Evolutionary conservation across 164 flowering plant genomes (phyloP).

Genomic region (Nelumbo lutea): DNA sequence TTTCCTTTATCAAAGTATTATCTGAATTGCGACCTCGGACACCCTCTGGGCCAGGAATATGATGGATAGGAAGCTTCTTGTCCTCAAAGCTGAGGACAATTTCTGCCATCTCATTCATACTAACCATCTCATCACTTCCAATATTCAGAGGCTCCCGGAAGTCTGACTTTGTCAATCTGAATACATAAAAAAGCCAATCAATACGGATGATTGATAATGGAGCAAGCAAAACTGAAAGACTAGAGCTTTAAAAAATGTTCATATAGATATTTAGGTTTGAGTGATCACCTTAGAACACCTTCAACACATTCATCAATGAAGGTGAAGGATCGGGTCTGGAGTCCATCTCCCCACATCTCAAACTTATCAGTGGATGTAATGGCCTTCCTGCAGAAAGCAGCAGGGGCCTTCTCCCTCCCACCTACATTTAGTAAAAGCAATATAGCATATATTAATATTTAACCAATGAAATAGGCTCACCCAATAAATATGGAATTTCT

Average conservation of each 20-base stretch:
- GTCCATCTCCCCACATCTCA: constrained; percentile 99
- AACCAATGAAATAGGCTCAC: not conserved
- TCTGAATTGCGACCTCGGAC: constrained; percentile 96
- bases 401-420: constrained; percentile 99
- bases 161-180: constrained; percentile 89
- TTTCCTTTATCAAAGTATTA: constrained; percentile 89
- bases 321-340: constrained; percentile 94
- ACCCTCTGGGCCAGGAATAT: constrained; percentile 97
- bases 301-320: constrained; percentile 98
- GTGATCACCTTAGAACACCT: constrained; percentile 83
- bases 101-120: constrained; percentile 99
- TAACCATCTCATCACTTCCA: constrained; percentile 98
- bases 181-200: constrained; percentile 3
- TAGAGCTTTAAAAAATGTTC: not conserved
- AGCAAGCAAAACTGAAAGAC: not conserved
- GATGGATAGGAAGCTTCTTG: constrained; percentile 84
- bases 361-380: constrained; percentile 78
- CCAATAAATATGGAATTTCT: not conserved
- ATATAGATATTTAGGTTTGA: not conserved
- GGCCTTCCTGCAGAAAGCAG: constrained; percentile 96
- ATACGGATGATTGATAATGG: not conserved
- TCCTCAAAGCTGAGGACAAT: constrained; percentile 85
- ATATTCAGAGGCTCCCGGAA: constrained; percentile 93
- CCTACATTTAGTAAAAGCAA: constrained; percentile 33
- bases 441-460: not conserved